Evolutionary conservation across 768 basidiomycete species (phyloP), one percentile per base, ranked within the genome.

Genomic region (Lentinus tigrinus): DNA sequence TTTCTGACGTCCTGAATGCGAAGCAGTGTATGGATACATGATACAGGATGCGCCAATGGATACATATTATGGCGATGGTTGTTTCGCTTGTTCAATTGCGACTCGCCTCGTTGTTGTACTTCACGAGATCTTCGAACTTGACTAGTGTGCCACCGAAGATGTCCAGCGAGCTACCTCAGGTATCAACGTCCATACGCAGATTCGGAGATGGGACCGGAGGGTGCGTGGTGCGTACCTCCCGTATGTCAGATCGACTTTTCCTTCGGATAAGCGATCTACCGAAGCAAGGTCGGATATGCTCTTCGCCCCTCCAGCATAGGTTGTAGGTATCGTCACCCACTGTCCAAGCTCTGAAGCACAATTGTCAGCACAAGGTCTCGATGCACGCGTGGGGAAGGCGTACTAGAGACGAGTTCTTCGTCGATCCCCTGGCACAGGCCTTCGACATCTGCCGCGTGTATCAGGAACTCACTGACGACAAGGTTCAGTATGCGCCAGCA

Each of bases 401-500:
- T 57, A 91, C 95, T 86, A 60, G 73, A 62, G 3, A 98, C 96
- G 3, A 99, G 81, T 17, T 87, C 85, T 67, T 93, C 84, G 70
- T 99, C 97, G 57, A 98, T 95, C 1, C 97, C 97, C 75, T 95
- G 86, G 70, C 97, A 98, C 23, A 98, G 75, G 0, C 97, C 97
- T 72, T 99, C 97, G 9, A 99, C 95, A 63, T 98, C 97, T n/a
- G 97, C 97, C 0, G 97, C 96, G 72, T 99, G 97, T 26, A 99
- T 80, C 43, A 99, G 75, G 63, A 99, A 92, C 70, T 98, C 97
- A 63, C 95, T 66, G 42, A 5, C 36, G 14, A 42, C 21, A n/a
- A 3, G 4, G 7, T 6, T 44, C 16, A 36, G 27, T 10, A 23
- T n/a, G 24, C 8, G n/a, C n/a, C n/a, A n/a, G n/a, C n/a, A n/a